These are phyloP conservation scores for Trypanosoma theileri DNA, from an alignment of 208 protist species.

Conservation along the genomic window DNA sequence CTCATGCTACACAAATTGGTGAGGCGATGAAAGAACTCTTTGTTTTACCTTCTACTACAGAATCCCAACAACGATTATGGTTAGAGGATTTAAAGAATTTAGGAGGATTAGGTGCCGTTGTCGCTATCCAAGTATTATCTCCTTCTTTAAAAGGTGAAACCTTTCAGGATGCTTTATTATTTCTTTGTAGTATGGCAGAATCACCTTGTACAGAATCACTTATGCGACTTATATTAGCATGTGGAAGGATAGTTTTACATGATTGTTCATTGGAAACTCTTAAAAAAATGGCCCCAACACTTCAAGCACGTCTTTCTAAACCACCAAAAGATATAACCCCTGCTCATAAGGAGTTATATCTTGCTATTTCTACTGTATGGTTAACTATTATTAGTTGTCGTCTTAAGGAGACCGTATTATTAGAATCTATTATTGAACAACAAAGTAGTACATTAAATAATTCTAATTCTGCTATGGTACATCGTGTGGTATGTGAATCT, in stretches of 20 bases:
- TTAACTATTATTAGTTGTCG: conserved; percentile 89
- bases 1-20: conserved; percentile 58
- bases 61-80: conserved; percentile 60
- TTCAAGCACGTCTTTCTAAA: conserved; percentile 76
- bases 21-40: conserved; percentile 69
- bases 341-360: conserved; percentile 84
- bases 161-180: conserved; percentile 61
- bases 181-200: conserved; percentile 73
- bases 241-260: conserved; percentile 72
- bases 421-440: conserved; percentile 88
- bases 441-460: conserved; percentile 88
- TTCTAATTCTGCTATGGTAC: conserved; percentile 86
- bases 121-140: conserved; percentile 62
- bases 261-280: conserved; percentile 54
- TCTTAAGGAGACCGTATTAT: conserved; percentile 73
- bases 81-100: conserved; percentile 55
- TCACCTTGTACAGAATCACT: conserved; percentile 62
- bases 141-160: conserved; percentile 49
- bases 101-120: conserved; percentile 65
- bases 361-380: conserved; percentile 86
- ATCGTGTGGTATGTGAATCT: conserved; percentile 84
- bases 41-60: conserved; percentile 36
- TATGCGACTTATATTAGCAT: conserved; percentile 61
- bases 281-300: conserved; percentile 49
- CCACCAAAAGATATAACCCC: conserved; percentile 79